Conservation (phyloP, 1,284 basidiomycete genomes). For the Heterobasidion parviporum region DNA sequence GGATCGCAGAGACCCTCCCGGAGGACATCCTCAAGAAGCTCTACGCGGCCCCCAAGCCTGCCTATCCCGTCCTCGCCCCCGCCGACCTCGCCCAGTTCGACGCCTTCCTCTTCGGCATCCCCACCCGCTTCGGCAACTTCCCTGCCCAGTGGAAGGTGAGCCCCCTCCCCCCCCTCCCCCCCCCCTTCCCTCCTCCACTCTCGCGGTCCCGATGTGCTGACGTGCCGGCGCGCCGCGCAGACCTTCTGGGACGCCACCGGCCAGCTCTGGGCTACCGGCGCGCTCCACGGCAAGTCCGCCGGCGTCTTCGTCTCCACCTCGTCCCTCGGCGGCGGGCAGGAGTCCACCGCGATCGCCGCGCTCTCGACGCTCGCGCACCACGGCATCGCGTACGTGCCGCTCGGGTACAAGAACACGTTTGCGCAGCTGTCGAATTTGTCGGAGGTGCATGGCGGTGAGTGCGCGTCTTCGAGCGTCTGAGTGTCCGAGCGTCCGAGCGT, state of each 20-base stretch:
- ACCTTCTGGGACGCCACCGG: conserved; percentile 81
- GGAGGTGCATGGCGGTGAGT: conserved; percentile 66
- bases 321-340: conserved; percentile 65
- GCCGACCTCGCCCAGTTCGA: conserved; percentile 60
- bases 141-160: conserved; percentile 64
- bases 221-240: conserved; percentile 22
- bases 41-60: conserved; percentile 65
- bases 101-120: conserved; percentile 68
- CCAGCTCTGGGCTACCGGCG: conserved; percentile 64
- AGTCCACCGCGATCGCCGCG: conserved; percentile 55
- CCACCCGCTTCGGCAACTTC: conserved; percentile 71
- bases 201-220: neutral
- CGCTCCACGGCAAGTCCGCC: conserved; percentile 76
- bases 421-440: conserved; percentile 48
- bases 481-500: too few species aligned
- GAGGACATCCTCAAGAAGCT: conserved; percentile 72
- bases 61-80: conserved; percentile 67
- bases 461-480: too few species aligned
- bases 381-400: conserved; percentile 71
- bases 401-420: conserved; percentile 64
- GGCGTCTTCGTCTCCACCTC: conserved; percentile 65
- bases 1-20: conserved; percentile 80
- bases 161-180: neutral
- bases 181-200: neutral
- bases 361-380: conserved; percentile 78